These are phyloP conservation scores for Ceratopteris richardii DNA, from an alignment of 75 land plant genomes.

Conservation along the genomic window DNA sequence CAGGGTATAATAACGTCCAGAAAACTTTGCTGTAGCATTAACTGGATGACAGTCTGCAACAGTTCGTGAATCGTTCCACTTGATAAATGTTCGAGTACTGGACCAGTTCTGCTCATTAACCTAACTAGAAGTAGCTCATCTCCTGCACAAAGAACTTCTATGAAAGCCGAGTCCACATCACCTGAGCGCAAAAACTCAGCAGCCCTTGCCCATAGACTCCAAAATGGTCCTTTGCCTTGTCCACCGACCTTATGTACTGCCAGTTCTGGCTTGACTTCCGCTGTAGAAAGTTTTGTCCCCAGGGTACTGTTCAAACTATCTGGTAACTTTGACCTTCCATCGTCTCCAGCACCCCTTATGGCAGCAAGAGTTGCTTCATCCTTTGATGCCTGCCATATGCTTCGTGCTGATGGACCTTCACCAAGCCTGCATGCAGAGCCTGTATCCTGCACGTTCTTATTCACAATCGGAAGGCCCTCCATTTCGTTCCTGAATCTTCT, in stretches of 20 bases:
- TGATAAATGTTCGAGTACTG: constrained; percentile 63
- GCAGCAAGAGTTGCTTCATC: constrained; percentile 40
- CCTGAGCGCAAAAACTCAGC: constrained; percentile 42
- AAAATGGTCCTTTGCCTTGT: constrained; percentile 21
- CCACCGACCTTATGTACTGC: neutral
- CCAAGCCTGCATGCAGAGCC: constrained; percentile 16
- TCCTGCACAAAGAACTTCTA: constrained; percentile 51
- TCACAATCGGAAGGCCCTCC: constrained; percentile 6
- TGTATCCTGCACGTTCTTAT: constrained; percentile 18
- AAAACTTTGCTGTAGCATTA: constrained; percentile 52
- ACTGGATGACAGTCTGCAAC: constrained; percentile 32
- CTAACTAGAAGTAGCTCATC: constrained; percentile 58
- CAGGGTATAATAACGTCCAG: constrained; percentile 64
- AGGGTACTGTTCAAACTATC: neutral
- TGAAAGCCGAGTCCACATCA: constrained; percentile 67
- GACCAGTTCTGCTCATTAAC: constrained; percentile 82
- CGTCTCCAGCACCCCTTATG: constrained; percentile 29
- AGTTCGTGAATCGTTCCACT: constrained; percentile 39
- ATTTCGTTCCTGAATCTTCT: constrained; percentile 6
- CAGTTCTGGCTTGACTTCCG: neutral
- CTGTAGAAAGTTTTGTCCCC: neutral
- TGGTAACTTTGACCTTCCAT: constrained; percentile 2
- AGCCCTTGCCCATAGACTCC: constrained; percentile 54
- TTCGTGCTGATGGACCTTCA: constrained; percentile 34
- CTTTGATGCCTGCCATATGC: constrained; percentile 35